phyloP scores from a whole-genome alignment of 495 filamentous ascomycete genomes.

The Penicillium salamii region DNA sequence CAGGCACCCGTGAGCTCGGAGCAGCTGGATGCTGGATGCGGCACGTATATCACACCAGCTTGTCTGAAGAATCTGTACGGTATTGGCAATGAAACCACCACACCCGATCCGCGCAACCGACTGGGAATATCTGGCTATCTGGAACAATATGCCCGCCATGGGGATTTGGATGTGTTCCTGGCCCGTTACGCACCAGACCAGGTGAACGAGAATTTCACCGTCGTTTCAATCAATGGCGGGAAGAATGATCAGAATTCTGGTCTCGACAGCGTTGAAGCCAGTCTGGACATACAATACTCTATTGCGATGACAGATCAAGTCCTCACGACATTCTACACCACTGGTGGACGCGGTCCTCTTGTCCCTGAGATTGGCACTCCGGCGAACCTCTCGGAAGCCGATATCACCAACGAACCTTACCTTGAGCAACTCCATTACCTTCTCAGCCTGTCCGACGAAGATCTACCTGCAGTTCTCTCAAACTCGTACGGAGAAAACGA shows the following conservation, averaged over 20 bases:
- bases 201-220: slow-evolving; percentile 57
- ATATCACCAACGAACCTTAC: slow-evolving; percentile 81
- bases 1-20: slow-evolving; percentile 21
- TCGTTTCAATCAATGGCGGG: slow-evolving; percentile 59
- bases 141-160: slow-evolving; percentile 60
- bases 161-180: slow-evolving; percentile 56
- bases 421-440: slow-evolving; percentile 75
- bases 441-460: slow-evolving; percentile 52
- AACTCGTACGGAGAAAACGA: slow-evolving; percentile 63
- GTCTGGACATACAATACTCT: slow-evolving; percentile 70
- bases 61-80: slow-evolving; percentile 62
- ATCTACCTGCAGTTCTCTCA: slow-evolving; percentile 70
- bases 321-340: slow-evolving; percentile 61
- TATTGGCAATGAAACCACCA: slow-evolving; percentile 43
- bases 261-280: slow-evolving; percentile 54
- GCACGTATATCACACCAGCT: slow-evolving; percentile 49
- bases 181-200: slow-evolving; percentile 48
- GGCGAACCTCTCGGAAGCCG: too few relatives aligned
- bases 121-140: slow-evolving; percentile 70
- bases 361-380: slow-evolving; percentile 55
- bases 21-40: slow-evolving; percentile 40
- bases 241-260: slow-evolving; percentile 46
- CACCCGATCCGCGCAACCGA: slow-evolving; percentile 38
- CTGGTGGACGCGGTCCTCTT: slow-evolving; percentile 59
- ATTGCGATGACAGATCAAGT: slow-evolving; percentile 58